These are phyloP conservation scores for Botrytis medusae DNA, from an alignment of 2,329 filamentous ascomycete species.

Conservation along the genomic window DNA sequence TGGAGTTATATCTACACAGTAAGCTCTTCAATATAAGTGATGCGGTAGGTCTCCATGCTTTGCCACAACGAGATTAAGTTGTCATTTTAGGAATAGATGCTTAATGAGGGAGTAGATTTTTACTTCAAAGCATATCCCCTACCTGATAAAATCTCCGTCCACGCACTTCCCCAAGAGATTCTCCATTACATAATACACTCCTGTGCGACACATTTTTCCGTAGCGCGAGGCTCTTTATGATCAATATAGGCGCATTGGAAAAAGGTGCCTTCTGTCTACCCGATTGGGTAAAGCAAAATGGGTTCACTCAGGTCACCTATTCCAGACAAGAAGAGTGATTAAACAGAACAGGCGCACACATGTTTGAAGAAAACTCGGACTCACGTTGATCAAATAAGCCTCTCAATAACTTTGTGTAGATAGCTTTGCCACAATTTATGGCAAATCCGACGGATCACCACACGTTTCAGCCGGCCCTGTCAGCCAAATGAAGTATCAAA, in stretches of 20 bases:
- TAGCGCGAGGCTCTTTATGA: fast-evolving
- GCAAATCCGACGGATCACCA: background rate
- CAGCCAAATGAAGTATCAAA: background rate
- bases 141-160: background rate
- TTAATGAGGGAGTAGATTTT: background rate
- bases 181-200: fast-evolving
- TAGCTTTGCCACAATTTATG: background rate
- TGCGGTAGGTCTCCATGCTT: background rate
- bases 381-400: background rate
- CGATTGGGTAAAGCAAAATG: background rate
- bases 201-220: fast-evolving
- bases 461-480: fast-evolving
- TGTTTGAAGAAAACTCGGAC: background rate
- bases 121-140: background rate
- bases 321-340: background rate
- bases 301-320: background rate
- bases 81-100: background rate
- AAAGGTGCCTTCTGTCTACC: background rate
- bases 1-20: too few species aligned
- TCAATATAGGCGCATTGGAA: background rate
- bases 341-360: background rate
- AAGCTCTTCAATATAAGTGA: background rate
- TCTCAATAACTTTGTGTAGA: background rate
- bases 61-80: background rate
- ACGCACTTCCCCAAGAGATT: fast-evolving